Evolutionary conservation across 2,329 filamentous ascomycete genomes (phyloP), one percentile per base, ranked within the genome.

Genomic region (Colletotrichum karsti): DNA sequence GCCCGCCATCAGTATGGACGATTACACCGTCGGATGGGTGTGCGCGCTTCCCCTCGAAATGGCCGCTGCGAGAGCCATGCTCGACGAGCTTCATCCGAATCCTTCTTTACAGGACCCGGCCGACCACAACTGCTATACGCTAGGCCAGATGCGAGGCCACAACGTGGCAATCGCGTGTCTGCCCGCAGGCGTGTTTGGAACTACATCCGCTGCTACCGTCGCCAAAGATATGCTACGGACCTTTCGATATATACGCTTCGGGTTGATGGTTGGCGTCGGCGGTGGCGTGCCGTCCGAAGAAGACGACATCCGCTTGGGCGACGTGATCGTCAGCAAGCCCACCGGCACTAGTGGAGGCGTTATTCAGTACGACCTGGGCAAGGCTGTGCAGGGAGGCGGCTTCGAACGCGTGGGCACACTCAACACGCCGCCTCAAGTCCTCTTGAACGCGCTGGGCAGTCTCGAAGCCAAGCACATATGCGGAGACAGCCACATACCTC

Each of bases 101-200:
- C 57, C 73, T 15, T 22, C 63, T 10, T 15, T 26, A 9, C 57
- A 48, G 20, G 24, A 46, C 18, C 39, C 41, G 2, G 18, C 18
- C 55, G 74, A 75, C 39, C 53, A 10, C 48, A 75, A 74, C 48
- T 53, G 53, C 18, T 76, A 76, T 58, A 68, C 55, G 1, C 67
- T 74, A 33, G 75, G 74, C 22, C 41, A 51, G 7, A 69, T 73
- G 13, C 58, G 61, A 10, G 22, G 37, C 9, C 79, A 82, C 62
- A 78, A 82, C 39, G 69, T 81, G 7, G 79, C 79, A 20, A 75
- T 83, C 9, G 71, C 73, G 5, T 69, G 61, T 3, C 50, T 78
- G 7, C 75, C 77, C 0, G 63, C 71, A 8, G 76, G 71, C 13
- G 61, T 71, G 7, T 76, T 76, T 41, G 78, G 77, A 1, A 73